Evolutionary conservation across 2,329 filamentous ascomycete species (phyloP), one percentile per base, ranked within the genome.

Genomic region (Aureobasidium sp.): DNA sequence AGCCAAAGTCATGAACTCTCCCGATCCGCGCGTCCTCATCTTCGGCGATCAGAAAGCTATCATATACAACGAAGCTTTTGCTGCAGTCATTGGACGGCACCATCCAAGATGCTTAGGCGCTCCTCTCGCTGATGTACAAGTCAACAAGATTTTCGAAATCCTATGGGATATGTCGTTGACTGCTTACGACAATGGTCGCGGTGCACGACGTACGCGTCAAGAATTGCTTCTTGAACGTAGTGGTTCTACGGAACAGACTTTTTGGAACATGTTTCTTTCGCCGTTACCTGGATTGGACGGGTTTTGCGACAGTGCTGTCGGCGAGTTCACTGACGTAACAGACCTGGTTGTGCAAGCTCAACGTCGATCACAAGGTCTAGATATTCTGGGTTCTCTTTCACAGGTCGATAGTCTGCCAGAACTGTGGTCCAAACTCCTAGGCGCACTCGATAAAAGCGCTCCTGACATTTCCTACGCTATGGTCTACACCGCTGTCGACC

Each of bases 211-310:
- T 3, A 53, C 65, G 8, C 41, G 64, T 15, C 59, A 68, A 20
- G 66, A 66, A 9, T 52, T 72, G 15, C 51, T 65, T 5, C 64
- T 72, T 44, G 60, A 65, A 9, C 64, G 70, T 12, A 63, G 68
- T 34, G 70, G 69, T 12, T 69, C 66, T 23, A 27, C 66, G 5
- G 70, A 72, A 55, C 68, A 72, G 59, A 67, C 65, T 2, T 71
- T 67, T 59, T 72, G 67, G 64, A 62, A 68, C 27, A 68, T 68
- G 42, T 66, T 66, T 12, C 50, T 71, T 15, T 53, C 71, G 3
- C 71, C 71, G 0, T 52, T 70, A 13, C 67, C 66, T 12, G 46
- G 46, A 32, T n/a, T 20, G 12, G 57, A 65, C 29, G 64, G 64
- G 9, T 57, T 55, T 29, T 53, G 51, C 17, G 51, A 53, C 41